Evolutionary conservation across 768 basidiomycete species (phyloP).

Genomic region (Rhodotorula toruloides): DNA sequence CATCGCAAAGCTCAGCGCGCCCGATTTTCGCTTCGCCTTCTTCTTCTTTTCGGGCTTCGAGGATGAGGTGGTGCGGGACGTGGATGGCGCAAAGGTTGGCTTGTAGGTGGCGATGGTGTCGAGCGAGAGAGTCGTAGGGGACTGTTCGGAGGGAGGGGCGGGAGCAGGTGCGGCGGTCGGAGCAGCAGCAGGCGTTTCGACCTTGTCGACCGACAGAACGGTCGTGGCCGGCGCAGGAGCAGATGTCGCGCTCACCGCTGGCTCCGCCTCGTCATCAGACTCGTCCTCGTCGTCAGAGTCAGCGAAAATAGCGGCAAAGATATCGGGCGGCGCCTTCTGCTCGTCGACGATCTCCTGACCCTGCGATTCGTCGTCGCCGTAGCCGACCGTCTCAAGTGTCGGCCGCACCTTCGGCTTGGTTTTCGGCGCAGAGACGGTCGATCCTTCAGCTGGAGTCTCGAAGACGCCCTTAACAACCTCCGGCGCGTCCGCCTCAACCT

Average conservation of each 20-base stretch:
- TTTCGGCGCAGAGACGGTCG: constrained; percentile 12
- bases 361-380: constrained; percentile 88
- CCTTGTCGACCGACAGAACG: not conserved
- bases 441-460: not conserved
- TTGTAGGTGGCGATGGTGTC: constrained; percentile 62
- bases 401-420: constrained; percentile 47
- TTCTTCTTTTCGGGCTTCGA: constrained; percentile 45
- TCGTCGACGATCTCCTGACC: constrained; percentile 83
- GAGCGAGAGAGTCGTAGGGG: constrained; percentile 29
- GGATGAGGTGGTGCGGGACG: constrained; percentile 40
- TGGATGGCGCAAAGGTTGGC: constrained; percentile 69
- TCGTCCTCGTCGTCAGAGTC: constrained; percentile 85
- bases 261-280: constrained; percentile 56
- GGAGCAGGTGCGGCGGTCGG: not conserved
- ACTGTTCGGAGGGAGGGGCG: constrained; percentile 20
- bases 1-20: constrained; percentile 68
- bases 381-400: constrained; percentile 67
- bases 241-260: constrained; percentile 40
- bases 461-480: constrained; percentile 14
- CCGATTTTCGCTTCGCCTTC: constrained; percentile 49
- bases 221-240: constrained; percentile 7
- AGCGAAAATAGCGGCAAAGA: constrained; percentile 98
- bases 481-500: constrained; percentile 35
- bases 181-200: not conserved
- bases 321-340: constrained; percentile 76